Evolutionary conservation across 768 basidiomycete genomes (phyloP), one percentile per base, ranked within the genome.

Genomic region (Collybia sp.): DNA sequence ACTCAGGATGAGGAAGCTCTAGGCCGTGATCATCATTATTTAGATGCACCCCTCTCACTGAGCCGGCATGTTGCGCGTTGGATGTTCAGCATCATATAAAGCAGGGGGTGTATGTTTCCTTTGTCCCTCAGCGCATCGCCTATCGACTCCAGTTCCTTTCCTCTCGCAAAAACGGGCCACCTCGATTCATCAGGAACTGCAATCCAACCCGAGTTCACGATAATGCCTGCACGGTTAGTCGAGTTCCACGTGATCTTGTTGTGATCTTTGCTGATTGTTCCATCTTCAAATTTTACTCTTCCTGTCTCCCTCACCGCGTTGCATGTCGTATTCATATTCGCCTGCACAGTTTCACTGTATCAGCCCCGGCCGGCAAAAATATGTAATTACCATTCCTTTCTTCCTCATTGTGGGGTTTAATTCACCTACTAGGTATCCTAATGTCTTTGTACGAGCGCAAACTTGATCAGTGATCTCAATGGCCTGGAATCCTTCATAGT

Each of bases 311-410:
- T 2, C 11, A 20, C 8, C 17, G 10, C 42, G 18, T 9, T 33
- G 3, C 36, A 41, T 37, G 35, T 18, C 37, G 39, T 18, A 43
- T 34, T 44, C 46, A 60, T 55, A 55, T 79, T 80, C 77, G 71
- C 71, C 6, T 68, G 67, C 12, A 79, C 43, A 70, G 74, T 43
- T 79, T 80, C 48, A 62, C 68, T 6, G 72, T 77, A 16, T 66
- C 76, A 45, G 72, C 79, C 11, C 70, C 75, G 32, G 49, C 62
- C 34, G 65, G 64, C 40, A 65, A 58, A 56, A 62, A 53, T 51
- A 61, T 68, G 68, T 71, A 60, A 49, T n/a, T 1, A 16, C 17
- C 15, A 44, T 37, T n/a, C 41, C 30, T n/a, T 9, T 52, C 43
- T 33, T 53, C 9, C 52, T 46, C 40, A 31, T n/a, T 17, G 5